A percentile compares a stretch with the other conserved stretches of the same genome.
These are phyloP conservation scores for Lactarius trivialis DNA, from an alignment of 768 basidiomycete genomes.

Conservation along the genomic window DNA sequence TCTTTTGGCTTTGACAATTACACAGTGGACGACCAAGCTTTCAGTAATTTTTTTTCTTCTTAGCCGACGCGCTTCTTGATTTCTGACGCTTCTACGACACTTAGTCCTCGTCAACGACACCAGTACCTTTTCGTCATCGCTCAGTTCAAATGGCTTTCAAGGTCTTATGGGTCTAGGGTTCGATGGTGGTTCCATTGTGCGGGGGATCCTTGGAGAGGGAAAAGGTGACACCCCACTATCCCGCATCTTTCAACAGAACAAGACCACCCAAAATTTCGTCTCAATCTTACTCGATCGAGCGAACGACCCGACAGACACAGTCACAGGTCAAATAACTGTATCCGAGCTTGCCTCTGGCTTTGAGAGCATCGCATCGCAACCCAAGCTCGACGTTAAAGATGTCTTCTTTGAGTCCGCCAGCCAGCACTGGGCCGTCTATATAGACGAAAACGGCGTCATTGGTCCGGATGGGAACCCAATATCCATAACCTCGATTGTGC, in stretches of 20 bases:
- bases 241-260: slow-evolving; percentile 57
- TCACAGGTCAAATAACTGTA: slow-evolving; percentile 64
- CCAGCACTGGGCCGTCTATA: slow-evolving; percentile 77
- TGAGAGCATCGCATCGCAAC: slow-evolving; percentile 53
- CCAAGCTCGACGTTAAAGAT: slow-evolving; percentile 58
- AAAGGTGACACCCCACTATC: slow-evolving; percentile 55
- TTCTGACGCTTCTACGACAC: not conserved
- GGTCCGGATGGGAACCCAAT: slow-evolving; percentile 71
- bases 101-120: slow-evolving; percentile 60
- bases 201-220: slow-evolving; percentile 43
- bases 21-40: slow-evolving; percentile 58
- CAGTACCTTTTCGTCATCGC: slow-evolving; percentile 55
- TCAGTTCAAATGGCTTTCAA: slow-evolving; percentile 54
- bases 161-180: slow-evolving; percentile 79
- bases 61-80: too few species aligned
- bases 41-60: slow-evolving; percentile 39
- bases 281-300: slow-evolving; percentile 60
- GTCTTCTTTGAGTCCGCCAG: slow-evolving; percentile 57
- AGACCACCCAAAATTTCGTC: slow-evolving; percentile 54
- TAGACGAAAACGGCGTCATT: slow-evolving; percentile 62
- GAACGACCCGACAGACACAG: slow-evolving; percentile 43
- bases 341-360: slow-evolving; percentile 57
- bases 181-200: slow-evolving; percentile 60
- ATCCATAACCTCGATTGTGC: slow-evolving; percentile 56
- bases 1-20: slow-evolving; percentile 49